These are phyloP conservation scores for Ormosia emarginata DNA, from an alignment of 306 rosid species.

Conservation along the genomic window DNA sequence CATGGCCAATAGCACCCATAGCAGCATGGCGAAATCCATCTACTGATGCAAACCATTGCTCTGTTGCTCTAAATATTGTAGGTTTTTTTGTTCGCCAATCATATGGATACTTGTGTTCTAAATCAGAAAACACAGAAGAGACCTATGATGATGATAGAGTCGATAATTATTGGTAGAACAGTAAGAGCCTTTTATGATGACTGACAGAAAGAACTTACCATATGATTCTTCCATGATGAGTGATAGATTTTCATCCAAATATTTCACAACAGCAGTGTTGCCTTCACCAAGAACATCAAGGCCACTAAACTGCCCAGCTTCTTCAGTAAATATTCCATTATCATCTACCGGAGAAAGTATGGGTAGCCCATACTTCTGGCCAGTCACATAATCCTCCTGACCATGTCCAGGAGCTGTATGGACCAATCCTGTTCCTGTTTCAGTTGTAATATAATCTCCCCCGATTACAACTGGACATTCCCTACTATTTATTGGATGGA, in stretches of 20 bases:
- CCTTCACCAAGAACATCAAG: slow-evolving; percentile 96
- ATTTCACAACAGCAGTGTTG: slow-evolving; percentile 72
- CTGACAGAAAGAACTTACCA: slow-evolving; percentile 41
- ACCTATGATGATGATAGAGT: slow-evolving; percentile 16
- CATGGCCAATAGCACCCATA: slow-evolving; percentile 73
- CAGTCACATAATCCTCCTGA: slow-evolving; percentile 93
- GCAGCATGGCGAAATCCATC: slow-evolving; percentile 89
- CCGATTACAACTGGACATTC: slow-evolving; percentile 84
- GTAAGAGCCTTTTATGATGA: neutral
- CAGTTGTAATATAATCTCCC: slow-evolving; percentile 95
- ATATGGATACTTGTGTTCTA: slow-evolving; percentile 98
- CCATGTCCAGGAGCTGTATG: slow-evolving; percentile 99
- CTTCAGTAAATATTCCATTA: slow-evolving; percentile 90
- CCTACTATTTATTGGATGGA: slow-evolving; percentile 70
- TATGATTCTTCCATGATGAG: slow-evolving; percentile 89
- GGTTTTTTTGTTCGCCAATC: slow-evolving; percentile 98
- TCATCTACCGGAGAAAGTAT: slow-evolving; percentile 87
- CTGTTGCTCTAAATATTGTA: slow-evolving; percentile 97
- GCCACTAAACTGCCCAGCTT: slow-evolving; percentile 88
- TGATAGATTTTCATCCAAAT: slow-evolving; percentile 72
- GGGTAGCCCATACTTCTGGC: slow-evolving; percentile 89
- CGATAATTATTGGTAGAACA: neutral
- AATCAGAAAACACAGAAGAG: slow-evolving; percentile 28
- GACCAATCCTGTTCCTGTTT: slow-evolving; percentile 96
- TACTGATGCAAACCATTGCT: slow-evolving; percentile 99